Percentiles rank a stretch among this genome's conserved stretches.
Evolutionary conservation across 169 alveolate genomes (phyloP).

Genomic region (Plasmodium chabaudi): DNA sequence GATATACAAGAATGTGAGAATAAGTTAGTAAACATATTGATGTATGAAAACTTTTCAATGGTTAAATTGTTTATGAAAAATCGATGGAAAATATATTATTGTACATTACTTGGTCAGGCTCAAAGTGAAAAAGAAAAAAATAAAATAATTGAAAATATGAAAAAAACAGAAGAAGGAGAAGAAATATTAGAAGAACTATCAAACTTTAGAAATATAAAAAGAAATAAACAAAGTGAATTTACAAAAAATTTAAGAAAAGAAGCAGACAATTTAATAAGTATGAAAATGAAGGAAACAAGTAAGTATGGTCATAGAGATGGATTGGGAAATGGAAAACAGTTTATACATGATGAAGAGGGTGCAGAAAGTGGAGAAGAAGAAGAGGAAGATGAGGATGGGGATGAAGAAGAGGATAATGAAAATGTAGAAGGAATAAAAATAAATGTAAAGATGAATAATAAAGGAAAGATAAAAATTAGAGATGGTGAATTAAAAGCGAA

Average conservation of each 20-base stretch:
- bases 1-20: constrained; percentile 97
- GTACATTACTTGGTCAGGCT: constrained; percentile 95
- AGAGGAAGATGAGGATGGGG: constrained; percentile 52
- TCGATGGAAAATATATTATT: constrained; percentile 93
- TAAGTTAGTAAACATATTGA: constrained; percentile 89
- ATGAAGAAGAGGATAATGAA: neutral
- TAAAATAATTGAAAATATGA: constrained; percentile 87
- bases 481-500: constrained; percentile 35
- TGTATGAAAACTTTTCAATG: constrained; percentile 94
- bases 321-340: neutral
- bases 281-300: constrained; percentile 69
- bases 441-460: neutral
- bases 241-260: constrained; percentile 87
- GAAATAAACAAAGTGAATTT: constrained; percentile 86
- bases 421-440: neutral
- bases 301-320: constrained; percentile 6
- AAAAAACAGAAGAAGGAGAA: constrained; percentile 88
- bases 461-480: constrained; percentile 6
- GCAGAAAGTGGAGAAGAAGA: constrained; percentile 32
- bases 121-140: constrained; percentile 93
- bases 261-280: constrained; percentile 83
- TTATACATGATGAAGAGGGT: constrained; percentile 56
- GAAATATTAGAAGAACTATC: constrained; percentile 90
- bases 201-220: constrained; percentile 78
- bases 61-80: constrained; percentile 90